Evolutionary conservation across 1,284 basidiomycete genomes (phyloP).

Genomic region (Moesziomyces globuligerus): DNA sequence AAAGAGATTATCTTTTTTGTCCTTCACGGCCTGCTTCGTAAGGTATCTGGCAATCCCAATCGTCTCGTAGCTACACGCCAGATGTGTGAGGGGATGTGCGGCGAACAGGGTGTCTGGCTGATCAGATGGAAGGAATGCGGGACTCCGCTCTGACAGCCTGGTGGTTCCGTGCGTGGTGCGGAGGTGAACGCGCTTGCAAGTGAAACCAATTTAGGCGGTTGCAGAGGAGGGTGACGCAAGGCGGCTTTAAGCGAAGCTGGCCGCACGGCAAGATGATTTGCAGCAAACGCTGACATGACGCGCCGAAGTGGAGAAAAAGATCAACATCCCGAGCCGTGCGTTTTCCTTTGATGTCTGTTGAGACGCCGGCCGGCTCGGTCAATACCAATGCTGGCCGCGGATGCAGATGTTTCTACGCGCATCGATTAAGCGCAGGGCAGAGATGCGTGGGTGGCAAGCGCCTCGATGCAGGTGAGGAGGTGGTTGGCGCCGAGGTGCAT

Average conservation of each 20-base stretch:
- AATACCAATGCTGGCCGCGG: too few species aligned
- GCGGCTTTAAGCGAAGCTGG: not conserved
- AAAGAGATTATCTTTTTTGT: not conserved
- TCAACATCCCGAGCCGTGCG: not conserved
- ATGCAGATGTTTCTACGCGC: not conserved
- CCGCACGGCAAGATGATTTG: not conserved
- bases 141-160: too few species aligned
- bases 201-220: too few species aligned
- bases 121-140: too few species aligned
- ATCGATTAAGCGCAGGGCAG: not conserved
- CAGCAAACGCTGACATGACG: slow-evolving; percentile 1
- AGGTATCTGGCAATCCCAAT: not conserved
- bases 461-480: not conserved
- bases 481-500: not conserved
- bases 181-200: too few species aligned
- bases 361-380: too few species aligned
- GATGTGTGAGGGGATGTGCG: too few species aligned
- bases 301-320: slow-evolving; percentile 3
- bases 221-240: too few species aligned
- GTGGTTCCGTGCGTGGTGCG: too few species aligned
- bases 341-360: not conserved
- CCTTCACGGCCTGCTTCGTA: not conserved
- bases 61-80: not conserved
- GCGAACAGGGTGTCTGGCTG: too few species aligned
- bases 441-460: too few species aligned